Evolutionary conservation across 2,329 filamentous ascomycete genomes (phyloP), one percentile per base, ranked within the genome.

Genomic region (Colletotrichum sp.): DNA sequence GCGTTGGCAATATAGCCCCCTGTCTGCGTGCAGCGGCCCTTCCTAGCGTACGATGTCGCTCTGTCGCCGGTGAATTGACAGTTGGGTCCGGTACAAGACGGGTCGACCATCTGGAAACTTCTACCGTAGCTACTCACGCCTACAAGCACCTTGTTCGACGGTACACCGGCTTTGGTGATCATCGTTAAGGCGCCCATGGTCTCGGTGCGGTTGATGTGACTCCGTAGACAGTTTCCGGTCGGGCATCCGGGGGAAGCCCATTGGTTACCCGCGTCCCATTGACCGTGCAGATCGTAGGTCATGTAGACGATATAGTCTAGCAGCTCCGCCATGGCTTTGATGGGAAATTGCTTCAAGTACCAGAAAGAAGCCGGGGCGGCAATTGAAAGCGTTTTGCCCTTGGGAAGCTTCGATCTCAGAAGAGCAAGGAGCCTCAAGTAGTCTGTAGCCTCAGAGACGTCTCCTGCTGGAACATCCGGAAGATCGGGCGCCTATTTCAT

Each of bases 141-240:
- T 0, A 85, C 81, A 8, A 82, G 70, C 7, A 85, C 66, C 75
- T 82, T 84, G 18, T 80, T 78, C 0, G 82, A 80, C 0, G 79
- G 76, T 0, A 84, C 82, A 8, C 82, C 82, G 0, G 83, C 83
- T 55, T 83, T 84, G 12, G 83, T 84, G 34, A 84, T 81, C 82
- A 84, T 86, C 2, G 81, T 75, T 9, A 87, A 78, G 1, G 84
- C 75, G 28, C 78, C 77, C 1, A 74, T 67, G 1, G 83, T 84
- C 72, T 87, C 84, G 2, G 85, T 86, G 30, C 80, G 34, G 77
- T 87, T 87, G 26, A 86, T 79, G 59, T 86, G 82, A 4, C 78
- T 81, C 3, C 85, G 78, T 2, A 84, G 77, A 48, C 82, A 83
- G 76, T 82, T 83, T 10, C 82, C 82, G 26, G n/a, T 76, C 9